Conservation (phyloP, 371 early-diverging fungal genomes). For the Parasitella parasitica region DNA sequence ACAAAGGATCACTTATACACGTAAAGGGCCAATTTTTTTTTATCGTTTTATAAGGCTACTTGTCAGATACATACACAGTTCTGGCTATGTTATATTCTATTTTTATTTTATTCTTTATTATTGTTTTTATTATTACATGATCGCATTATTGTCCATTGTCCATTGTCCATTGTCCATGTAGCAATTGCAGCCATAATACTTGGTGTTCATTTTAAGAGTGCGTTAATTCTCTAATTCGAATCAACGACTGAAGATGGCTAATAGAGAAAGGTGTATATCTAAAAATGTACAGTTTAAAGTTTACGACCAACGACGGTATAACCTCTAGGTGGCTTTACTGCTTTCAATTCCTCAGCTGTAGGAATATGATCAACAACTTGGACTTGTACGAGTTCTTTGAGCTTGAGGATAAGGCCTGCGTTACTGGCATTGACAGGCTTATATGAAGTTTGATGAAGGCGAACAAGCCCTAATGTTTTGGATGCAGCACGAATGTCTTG, state of each 20-base stretch:
- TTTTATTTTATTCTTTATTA: background rate
- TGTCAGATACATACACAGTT: no score
- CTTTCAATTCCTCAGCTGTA: constrained; percentile 32
- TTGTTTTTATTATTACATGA: no score
- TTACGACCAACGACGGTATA: constrained; percentile 59
- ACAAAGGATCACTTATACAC: no score
- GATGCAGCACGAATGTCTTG: constrained; percentile 54
- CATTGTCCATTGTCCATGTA: no score
- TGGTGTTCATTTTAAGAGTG: no score
- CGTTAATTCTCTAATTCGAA: no score
- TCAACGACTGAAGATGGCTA: background rate
- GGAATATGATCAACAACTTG: constrained; percentile 65
- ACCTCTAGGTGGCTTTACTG: constrained; percentile 50
- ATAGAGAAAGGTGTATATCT: background rate
- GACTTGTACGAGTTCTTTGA: constrained; percentile 79
- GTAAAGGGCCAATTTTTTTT: no score
- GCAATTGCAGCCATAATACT: no score
- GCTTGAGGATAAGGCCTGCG: constrained; percentile 77
- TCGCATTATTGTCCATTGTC: background rate
- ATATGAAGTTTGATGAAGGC: constrained; percentile 59
- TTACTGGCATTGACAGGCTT: constrained; percentile 60
- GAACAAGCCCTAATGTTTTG: constrained; percentile 57
- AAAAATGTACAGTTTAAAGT: constrained; percentile 24
- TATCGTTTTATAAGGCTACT: background rate
- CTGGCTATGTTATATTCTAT: no score